Evolutionary conservation across 2,329 filamentous ascomycete genomes (phyloP), one percentile per base, ranked within the genome.

Genomic region (Botrytis fragariae): DNA sequence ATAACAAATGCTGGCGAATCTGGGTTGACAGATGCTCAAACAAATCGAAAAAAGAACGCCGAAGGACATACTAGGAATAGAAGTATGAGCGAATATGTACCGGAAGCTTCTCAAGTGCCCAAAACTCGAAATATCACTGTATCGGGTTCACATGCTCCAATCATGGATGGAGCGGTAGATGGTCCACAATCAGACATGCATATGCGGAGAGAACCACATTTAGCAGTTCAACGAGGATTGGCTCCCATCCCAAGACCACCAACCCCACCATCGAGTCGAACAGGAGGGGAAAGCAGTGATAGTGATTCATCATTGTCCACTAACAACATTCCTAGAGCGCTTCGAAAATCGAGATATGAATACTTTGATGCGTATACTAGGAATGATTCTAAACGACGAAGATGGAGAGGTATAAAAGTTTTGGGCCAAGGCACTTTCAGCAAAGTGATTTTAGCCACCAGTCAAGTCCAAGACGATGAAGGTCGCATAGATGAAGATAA

Each of bases 351-450:
- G 5, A 77, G 81, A 65, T 81, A 84, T 73, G 91, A 94, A 77
- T 90, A 90, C 75, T 96, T 94, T 79, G 87, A 92, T 78, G 91
- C 93, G 42, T 86, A 84, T 76, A 91, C 88, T 3, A 86, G 92
- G 48, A 85, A 87, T 68, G 90, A 93, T 74, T 84, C 89, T 76
- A 94, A 95, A 81, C 86, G 89, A 32, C 89, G 92, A 73, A 87
- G 89, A 76, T 99, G 96, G 90, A 89, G 93, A 77, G 92, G 92
- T 20, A 84, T 99, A 57, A 91, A 93, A 74, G 85, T 91, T 76
- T 87, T 99, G 9, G 96, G 96, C 8, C 93, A 97, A 79, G 96
- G 96, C 54, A 98, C 96, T 0, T 99, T 99, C 82, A 98, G 95
- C 81, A 93, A 93, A 79, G 96, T 99, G 32, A 92, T 97, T 83